Conservation (phyloP, 2,329 filamentous ascomycete genomes). For the Calonectria pseudoreteaudii region DNA sequence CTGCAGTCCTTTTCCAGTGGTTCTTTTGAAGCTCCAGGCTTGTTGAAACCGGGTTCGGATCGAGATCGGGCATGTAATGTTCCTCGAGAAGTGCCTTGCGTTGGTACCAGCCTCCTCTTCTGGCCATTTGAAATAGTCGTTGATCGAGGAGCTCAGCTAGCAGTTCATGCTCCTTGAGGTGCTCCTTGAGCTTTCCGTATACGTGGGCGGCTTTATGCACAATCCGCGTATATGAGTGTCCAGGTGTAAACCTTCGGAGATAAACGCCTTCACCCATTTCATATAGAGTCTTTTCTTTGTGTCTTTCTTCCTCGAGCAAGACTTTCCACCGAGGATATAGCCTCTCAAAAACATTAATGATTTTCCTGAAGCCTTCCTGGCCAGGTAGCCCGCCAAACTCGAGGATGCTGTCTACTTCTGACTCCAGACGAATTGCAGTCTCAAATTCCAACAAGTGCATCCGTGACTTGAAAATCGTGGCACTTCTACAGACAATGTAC, state of each 20-base stretch:
- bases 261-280: conserved; percentile 90
- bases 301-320: conserved; percentile 78
- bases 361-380: conserved; percentile 72
- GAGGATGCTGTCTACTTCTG: conserved; percentile 82
- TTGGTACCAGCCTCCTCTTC: conserved; percentile 94
- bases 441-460: conserved; percentile 87
- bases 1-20: conserved; percentile 82
- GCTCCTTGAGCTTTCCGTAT: conserved; percentile 84
- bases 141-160: conserved; percentile 82
- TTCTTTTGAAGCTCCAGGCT: conserved; percentile 73
- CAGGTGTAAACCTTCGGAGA: conserved; percentile 87
- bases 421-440: conserved; percentile 84
- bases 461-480: conserved; percentile 87
- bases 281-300: conserved; percentile 82
- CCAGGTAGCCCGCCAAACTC: conserved; percentile 81
- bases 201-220: conserved; percentile 87
- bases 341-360: conserved; percentile 78
- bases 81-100: conserved; percentile 94
- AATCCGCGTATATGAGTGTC: conserved; percentile 93
- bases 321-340: conserved; percentile 85
- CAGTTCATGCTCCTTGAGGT: conserved; percentile 80
- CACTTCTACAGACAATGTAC: conserved; percentile 90
- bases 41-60: conserved; percentile 52
- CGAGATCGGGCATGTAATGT: conserved; percentile 84
- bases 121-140: conserved; percentile 84